Conservation (phyloP, 139 green algal genomes). For the Dunaliella primolecta region DNA sequence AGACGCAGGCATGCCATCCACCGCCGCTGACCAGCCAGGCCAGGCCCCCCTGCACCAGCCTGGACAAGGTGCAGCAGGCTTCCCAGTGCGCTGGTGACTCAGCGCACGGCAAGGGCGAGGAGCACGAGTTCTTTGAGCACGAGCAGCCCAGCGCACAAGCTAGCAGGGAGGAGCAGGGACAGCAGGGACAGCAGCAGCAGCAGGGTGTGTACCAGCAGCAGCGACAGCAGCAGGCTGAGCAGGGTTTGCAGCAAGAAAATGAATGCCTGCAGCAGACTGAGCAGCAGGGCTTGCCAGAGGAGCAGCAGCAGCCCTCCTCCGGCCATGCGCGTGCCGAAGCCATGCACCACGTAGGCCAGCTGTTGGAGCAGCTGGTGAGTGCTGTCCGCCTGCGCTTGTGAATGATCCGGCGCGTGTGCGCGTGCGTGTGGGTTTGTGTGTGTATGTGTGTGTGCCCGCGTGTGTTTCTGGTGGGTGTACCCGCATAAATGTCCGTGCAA, state of each 20-base stretch:
- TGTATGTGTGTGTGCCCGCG: no score
- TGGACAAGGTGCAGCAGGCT: background rate
- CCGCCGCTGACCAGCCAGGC: background rate
- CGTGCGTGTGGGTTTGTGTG: background rate
- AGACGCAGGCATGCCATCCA: background rate
- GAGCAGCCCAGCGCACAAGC: no score
- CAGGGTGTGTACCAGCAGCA: background rate
- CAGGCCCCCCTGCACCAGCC: background rate
- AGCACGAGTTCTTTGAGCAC: background rate
- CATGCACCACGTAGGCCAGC: background rate
- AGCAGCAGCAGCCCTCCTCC: background rate
- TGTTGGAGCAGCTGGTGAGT: background rate
- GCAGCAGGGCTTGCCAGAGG: no score
- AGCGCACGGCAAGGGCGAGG: background rate
- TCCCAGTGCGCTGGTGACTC: background rate
- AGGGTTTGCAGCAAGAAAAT: background rate
- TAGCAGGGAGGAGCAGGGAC: background rate
- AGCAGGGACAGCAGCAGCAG: background rate
- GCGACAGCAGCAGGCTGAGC: background rate
- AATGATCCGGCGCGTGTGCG: no score
- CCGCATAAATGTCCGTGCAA: no score
- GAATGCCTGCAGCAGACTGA: no score
- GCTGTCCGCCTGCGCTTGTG: no score
- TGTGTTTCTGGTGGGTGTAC: no score
- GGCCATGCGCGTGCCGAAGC: background rate